Conservation (phyloP, 1,284 basidiomycete species). For the Boletus mariae region DNA sequence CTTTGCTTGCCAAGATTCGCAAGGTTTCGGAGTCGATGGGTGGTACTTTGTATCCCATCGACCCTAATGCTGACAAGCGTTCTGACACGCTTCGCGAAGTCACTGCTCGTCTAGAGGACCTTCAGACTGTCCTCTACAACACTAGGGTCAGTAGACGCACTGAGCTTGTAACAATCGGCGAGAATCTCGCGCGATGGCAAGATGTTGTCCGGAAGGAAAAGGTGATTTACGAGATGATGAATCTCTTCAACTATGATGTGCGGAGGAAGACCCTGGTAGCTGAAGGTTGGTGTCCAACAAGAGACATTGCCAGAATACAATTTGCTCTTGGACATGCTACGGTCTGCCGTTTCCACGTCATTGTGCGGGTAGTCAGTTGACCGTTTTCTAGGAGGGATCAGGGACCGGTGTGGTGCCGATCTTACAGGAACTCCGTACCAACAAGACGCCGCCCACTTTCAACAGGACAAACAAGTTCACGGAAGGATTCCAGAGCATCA, state of each 20-base stretch:
- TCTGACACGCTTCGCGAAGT: constrained; percentile 89
- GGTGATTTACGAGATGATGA: constrained; percentile 91
- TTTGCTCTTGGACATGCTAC: constrained; percentile 89
- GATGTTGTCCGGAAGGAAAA: constrained; percentile 96
- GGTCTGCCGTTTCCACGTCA: constrained; percentile 40
- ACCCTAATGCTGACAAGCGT: constrained; percentile 90
- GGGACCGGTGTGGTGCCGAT: constrained; percentile 92
- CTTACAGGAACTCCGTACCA: constrained; percentile 86
- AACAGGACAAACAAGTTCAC: constrained; percentile 96
- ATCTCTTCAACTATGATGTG: constrained; percentile 92
- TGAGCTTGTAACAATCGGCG: constrained; percentile 85
- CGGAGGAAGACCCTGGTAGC: constrained; percentile 94
- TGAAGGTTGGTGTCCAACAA: constrained; percentile 95
- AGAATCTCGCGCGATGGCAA: constrained; percentile 86
- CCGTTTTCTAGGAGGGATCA: constrained; percentile 71
- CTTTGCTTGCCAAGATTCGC: constrained; percentile 93
- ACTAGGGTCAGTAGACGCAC: constrained; percentile 83
- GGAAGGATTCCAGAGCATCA: constrained; percentile 95
- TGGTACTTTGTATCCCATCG: constrained; percentile 94
- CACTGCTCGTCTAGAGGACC: constrained; percentile 85
- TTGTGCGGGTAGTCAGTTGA: constrained; percentile 1
- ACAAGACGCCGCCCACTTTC: constrained; percentile 94
- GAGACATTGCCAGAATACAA: constrained; percentile 88
- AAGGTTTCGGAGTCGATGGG: constrained; percentile 99
- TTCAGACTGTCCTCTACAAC: constrained; percentile 88